Base-by-base conservation (phyloP, 352 stramenopile genomes). In the Peronospora destructor region DNA sequence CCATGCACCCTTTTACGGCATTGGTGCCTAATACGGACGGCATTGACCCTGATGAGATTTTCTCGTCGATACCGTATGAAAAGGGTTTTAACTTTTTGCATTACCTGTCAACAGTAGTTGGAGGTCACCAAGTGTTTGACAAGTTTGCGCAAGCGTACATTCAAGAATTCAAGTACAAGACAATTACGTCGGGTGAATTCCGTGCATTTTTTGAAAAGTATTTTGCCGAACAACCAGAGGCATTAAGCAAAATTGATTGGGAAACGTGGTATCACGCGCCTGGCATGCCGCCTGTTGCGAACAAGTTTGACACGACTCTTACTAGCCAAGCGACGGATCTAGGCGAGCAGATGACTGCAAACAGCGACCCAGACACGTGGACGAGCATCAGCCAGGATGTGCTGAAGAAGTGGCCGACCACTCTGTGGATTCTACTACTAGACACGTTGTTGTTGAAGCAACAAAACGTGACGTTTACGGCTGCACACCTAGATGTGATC, bases 11-110 rank as follows among this genome's bases (percentile, higher is more conserved):
- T 35, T 96, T 96, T 57, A 98, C 91, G 26, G 76, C 75, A 38
- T 47, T 98, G 12, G 82, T 98, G 26, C 82, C 88, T 0, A 57
- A 87, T 21, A 54, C 86, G 2, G 82, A 91, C 13, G 86, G 88
- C 45, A 66, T 86, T n/a, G 95, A 98, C 66, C 95, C 95, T 4
- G 95, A 98, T 66, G 93, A 98, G 52, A 80, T 91, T 10, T 98
- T 98, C 66, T 97, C 80, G 29, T 82, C 65, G 12, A 77, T 98
- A 0, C 90, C 94, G 13, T 99, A 99, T 66, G 95, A 99, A 67
- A 98, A 98, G 71, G 84, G 81, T 6, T 87, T 81, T 46, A 76
- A 76, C 33, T 91, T 92, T 55, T 62, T 89, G 7, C 53, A 82
- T 28, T 81, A 94, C 49, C 91, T 98, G 56, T 70, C 69, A 25